These are phyloP conservation scores for Saturnispora saitoi DNA, from an alignment of 805 yeast genomes.

Conservation along the genomic window DNA sequence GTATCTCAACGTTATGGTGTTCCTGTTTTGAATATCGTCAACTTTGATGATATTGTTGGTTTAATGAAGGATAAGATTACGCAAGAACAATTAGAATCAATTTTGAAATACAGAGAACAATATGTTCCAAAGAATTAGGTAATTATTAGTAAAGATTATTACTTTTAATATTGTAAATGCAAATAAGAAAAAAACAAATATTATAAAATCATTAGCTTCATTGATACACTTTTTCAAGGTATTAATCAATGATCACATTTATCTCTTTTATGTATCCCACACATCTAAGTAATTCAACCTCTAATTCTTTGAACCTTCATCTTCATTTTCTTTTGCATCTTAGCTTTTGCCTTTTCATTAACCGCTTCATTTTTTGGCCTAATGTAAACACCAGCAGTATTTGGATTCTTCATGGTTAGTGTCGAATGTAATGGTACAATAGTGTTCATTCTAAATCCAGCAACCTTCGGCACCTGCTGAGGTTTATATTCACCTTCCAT, in stretches of 20 bases:
- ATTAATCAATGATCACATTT: not conserved
- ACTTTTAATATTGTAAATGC: not conserved
- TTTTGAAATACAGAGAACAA: slow-evolving; percentile 48
- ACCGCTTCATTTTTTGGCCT: slow-evolving; percentile 37
- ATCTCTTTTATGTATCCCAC: not conserved
- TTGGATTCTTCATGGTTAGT: slow-evolving; percentile 75
- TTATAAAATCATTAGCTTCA: not conserved
- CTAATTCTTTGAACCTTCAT: slow-evolving; percentile 57
- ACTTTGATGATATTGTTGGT: slow-evolving; percentile 62
- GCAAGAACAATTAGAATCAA: slow-evolving; percentile 46
- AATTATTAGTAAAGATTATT: not conserved
- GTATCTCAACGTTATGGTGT: slow-evolving; percentile 65
- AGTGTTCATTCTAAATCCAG: slow-evolving; percentile 77
- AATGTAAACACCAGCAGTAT: slow-evolving; percentile 61
- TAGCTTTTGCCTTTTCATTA: slow-evolving; percentile 2
- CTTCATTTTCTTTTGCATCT: slow-evolving; percentile 25
- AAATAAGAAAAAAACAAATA: not conserved
- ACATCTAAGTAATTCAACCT: slow-evolving; percentile 17
- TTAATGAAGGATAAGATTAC: slow-evolving; percentile 48
- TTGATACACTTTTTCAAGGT: not conserved
- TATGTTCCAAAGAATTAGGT: slow-evolving; percentile 34
- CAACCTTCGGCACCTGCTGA: slow-evolving; percentile 63
- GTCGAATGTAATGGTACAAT: slow-evolving; percentile 85
- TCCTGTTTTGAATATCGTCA: slow-evolving; percentile 78
- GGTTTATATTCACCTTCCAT: slow-evolving; percentile 41